Conservation (phyloP, 768 basidiomycete genomes). For the Lentinula sp. region DNA sequence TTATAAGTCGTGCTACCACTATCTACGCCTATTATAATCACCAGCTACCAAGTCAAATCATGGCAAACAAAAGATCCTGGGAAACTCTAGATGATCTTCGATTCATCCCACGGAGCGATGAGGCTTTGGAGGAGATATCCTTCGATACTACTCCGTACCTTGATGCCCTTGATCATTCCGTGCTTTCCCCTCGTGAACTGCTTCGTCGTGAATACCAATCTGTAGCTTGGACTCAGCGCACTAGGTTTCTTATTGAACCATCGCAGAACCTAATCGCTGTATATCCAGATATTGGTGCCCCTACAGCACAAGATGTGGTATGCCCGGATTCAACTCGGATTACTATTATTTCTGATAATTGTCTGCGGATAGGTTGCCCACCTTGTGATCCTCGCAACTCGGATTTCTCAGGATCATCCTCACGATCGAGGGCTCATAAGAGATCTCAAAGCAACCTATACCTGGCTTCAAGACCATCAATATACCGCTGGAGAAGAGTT, state of each 20-base stretch:
- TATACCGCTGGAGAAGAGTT: constrained; percentile 14
- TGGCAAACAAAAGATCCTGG: constrained; percentile 17
- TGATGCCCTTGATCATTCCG: constrained; percentile 15
- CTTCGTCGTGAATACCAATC: constrained; percentile 30
- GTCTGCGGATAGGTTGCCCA: constrained; percentile 30
- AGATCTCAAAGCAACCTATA: constrained; percentile 38
- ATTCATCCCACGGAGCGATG: constrained; percentile 34
- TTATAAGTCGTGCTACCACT: background rate
- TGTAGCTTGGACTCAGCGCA: constrained; percentile 48
- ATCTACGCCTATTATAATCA: constrained; percentile 1
- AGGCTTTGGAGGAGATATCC: background rate
- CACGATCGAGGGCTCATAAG: constrained; percentile 21
- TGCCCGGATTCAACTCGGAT: constrained; percentile 11
- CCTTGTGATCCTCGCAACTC: constrained; percentile 25
- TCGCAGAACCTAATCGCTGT: constrained; percentile 23
- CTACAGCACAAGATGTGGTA: constrained; percentile 37
- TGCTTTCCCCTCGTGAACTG: constrained; percentile 33
- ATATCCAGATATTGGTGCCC: constrained; percentile 31
- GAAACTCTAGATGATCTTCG: constrained; percentile 22
- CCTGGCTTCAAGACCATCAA: constrained; percentile 30
- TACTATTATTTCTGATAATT: background rate
- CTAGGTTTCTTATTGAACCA: constrained; percentile 22
- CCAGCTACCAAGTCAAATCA: background rate
- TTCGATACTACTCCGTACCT: constrained; percentile 14
- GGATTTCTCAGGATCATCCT: constrained; percentile 21